A percentile compares a stretch with the other conserved stretches of the same genome.
Evolutionary conservation across 2,329 filamentous ascomycete species (phyloP).

Genomic region (Aureobasidium sp.): DNA sequence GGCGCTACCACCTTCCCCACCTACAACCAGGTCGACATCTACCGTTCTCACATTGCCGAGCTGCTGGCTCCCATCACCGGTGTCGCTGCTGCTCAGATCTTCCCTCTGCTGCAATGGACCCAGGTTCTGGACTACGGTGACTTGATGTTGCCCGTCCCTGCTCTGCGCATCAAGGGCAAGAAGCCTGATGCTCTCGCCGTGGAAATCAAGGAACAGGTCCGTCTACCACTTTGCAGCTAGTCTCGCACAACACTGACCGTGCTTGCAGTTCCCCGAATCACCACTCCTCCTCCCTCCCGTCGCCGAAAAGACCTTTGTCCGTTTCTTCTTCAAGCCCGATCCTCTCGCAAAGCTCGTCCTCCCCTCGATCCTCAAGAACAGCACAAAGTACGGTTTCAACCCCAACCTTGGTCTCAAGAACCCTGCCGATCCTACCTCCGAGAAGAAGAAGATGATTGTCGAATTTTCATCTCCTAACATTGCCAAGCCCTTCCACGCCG

Average conservation of each 20-base stretch:
- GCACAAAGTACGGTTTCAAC: conserved; percentile 58
- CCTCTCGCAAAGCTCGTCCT: conserved; percentile 61
- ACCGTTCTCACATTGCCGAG: conserved; percentile 67
- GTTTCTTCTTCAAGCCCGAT: conserved; percentile 72
- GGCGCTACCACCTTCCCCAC: conserved; percentile 49
- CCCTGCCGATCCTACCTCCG: conserved; percentile 52
- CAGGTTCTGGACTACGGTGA: conserved; percentile 75
- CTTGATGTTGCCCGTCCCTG: conserved; percentile 68
- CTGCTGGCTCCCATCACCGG: conserved; percentile 62
- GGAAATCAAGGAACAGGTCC: conserved; percentile 46
- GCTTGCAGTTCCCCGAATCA: conserved; percentile 63
- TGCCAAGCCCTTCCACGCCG: conserved; percentile 73
- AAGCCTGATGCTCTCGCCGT: conserved; percentile 51
- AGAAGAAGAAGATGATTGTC: conserved; percentile 62
- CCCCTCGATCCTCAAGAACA: conserved; percentile 59
- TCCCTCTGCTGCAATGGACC: conserved; percentile 71
- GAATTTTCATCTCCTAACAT: conserved; percentile 85
- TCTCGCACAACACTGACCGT: background rate
- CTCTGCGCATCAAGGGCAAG: conserved; percentile 65
- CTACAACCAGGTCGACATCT: conserved; percentile 70
- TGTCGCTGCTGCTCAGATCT: conserved; percentile 64
- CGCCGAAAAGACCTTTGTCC: conserved; percentile 61
- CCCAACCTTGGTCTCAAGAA: conserved; percentile 54
- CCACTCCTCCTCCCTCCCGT: conserved; percentile 65
- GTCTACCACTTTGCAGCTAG: background rate